These are phyloP conservation scores for Ligustrum vulgare DNA, from an alignment of 257 asterid genomes.

Conservation along the genomic window DNA sequence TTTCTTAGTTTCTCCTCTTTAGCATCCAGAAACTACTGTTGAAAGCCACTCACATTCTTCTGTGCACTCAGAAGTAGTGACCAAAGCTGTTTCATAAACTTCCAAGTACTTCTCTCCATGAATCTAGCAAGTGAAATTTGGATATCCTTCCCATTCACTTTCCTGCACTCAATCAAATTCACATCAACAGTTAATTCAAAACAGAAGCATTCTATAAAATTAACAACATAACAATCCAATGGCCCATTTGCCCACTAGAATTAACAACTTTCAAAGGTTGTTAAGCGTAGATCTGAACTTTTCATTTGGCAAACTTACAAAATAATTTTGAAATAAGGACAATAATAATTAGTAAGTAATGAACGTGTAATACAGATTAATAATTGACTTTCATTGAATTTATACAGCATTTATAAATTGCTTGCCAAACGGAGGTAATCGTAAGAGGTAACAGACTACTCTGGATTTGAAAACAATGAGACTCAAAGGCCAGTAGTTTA, in stretches of 20 bases:
- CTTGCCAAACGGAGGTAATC: background rate
- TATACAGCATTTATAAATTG: too few relatives aligned
- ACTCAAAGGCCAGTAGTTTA: slow-evolving; percentile 9
- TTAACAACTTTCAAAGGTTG: background rate
- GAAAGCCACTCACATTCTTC: slow-evolving; percentile 84
- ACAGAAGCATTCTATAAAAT: too few relatives aligned
- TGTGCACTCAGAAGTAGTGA: slow-evolving; percentile 83
- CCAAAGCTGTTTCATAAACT: slow-evolving; percentile 99
- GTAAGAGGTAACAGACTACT: background rate
- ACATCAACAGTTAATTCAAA: too few relatives aligned
- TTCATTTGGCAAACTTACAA: too few relatives aligned
- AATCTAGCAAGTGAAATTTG: slow-evolving; percentile 94
- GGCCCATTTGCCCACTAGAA: too few relatives aligned
- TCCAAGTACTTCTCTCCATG: slow-evolving; percentile 97
- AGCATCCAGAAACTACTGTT: slow-evolving; percentile 93
- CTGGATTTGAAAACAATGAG: background rate
- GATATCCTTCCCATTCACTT: slow-evolving; percentile 86
- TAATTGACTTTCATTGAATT: too few relatives aligned
- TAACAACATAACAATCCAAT: too few relatives aligned
- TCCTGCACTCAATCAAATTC: slow-evolving; percentile 68
- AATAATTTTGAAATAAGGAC: too few relatives aligned
- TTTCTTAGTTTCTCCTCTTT: slow-evolving; percentile 86
- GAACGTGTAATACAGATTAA: too few relatives aligned
- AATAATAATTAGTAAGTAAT: too few relatives aligned
- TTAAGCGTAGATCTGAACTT: slow-evolving; percentile 4